Evolutionary conservation across 495 filamentous ascomycete species (phyloP), one percentile per base, ranked within the genome.

Genomic region (Xylaria castorea): DNA sequence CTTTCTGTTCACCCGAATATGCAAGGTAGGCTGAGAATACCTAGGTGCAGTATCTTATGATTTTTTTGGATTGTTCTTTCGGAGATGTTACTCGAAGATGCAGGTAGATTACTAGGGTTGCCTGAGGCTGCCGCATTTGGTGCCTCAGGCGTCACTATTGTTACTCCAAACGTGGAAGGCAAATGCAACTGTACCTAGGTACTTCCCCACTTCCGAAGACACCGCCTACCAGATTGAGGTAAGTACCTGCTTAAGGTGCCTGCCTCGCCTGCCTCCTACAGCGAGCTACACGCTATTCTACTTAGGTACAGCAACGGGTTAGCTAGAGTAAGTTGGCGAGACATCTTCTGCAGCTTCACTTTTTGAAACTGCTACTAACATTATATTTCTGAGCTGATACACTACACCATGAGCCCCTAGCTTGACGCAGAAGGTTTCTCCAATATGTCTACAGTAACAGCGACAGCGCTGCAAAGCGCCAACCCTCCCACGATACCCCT

Each of bases 401-500:
- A 64, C 38, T 16, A 53, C 50, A 44, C 11, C 36, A 57, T 68
- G 66, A 55, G 66, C 48, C 20, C 22, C 30, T 57, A 34, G n/a
- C 2, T 50, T 44, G 16, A 32, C 22, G 1, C 14, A 55, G 30
- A 57, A 25, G 50, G 3, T 5, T n/a, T 8, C 53, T 1, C 25
- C 34, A 64, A 1, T 16, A 96, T 96, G 93, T 92, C 93, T 66
- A 94, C 92, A 48, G 90, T 94, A 71, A 91, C 92, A 22, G 79
- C 84, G 14, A 87, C 87, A 9, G 87, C 91, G 66, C 88, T 92
- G 63, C 91, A 94, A 81, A 93, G 90, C 82, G 89, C 88, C 70
- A 85, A 87, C 74, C 92, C 93, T 82, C 95, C 95, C 3, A 91
- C 91, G 73, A 86, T 92, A 58, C 94, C 95, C 40, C 91, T 91